Conservation (phyloP, 805 yeast genomes). For the Kregervanrija delftensis region DNA sequence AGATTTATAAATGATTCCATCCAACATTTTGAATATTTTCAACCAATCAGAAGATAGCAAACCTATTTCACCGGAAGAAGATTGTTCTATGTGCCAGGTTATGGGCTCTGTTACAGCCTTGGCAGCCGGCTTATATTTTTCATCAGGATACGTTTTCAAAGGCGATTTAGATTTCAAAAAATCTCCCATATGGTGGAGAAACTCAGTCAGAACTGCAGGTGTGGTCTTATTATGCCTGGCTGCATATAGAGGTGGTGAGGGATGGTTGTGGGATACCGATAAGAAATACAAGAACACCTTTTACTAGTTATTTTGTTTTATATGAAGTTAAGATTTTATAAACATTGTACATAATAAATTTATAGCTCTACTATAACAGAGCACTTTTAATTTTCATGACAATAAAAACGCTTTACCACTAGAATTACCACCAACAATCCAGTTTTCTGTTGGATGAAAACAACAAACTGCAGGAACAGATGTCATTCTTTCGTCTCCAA, state of each 20-base stretch:
- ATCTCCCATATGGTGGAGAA: conserved; percentile 59
- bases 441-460: conserved; percentile 80
- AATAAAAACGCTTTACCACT: conserved; percentile 80
- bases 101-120: conserved; percentile 54
- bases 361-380: not conserved
- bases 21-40: conserved; percentile 49
- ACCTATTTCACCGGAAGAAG: conserved; percentile 36
- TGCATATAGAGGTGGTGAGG: conserved; percentile 56
- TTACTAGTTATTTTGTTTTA: not conserved
- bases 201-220: conserved; percentile 47
- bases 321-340: not conserved
- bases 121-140: conserved; percentile 57
- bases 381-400: conserved; percentile 5
- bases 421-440: conserved; percentile 93
- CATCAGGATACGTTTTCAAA: conserved; percentile 47
- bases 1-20: conserved; percentile 16
- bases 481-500: conserved; percentile 52
- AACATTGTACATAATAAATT: not conserved
- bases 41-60: conserved; percentile 40
- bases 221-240: conserved; percentile 50
- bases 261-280: conserved; percentile 44
- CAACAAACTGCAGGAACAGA: conserved; percentile 90
- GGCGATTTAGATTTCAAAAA: conserved; percentile 29
- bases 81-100: conserved; percentile 64
- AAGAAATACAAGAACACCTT: conserved; percentile 19